Evolutionary conservation across 2,329 filamentous ascomycete species (phyloP).

Genomic region (Coniochaeta sp.): DNA sequence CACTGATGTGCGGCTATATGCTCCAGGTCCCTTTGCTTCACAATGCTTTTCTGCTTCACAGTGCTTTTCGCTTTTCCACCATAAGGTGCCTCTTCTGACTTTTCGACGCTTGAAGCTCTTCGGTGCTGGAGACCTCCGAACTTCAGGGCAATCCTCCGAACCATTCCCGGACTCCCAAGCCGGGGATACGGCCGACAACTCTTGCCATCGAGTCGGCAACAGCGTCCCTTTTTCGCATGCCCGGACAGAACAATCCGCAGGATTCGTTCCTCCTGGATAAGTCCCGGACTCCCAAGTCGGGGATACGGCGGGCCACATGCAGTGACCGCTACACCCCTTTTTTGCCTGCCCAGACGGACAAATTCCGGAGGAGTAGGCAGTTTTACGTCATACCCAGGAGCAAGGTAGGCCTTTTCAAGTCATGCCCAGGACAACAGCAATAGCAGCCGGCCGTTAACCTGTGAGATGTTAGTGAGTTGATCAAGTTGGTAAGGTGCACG

Average conservation of each 20-base stretch:
- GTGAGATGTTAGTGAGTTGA: no score
- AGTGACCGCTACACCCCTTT: neutral
- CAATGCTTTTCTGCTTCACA: no score
- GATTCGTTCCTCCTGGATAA: no score
- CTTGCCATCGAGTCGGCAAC: neutral
- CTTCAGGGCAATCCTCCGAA: neutral
- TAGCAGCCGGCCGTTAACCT: no score
- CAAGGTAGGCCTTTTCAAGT: neutral
- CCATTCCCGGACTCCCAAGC: neutral
- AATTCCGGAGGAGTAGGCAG: conserved; percentile 14
- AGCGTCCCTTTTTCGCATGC: neutral
- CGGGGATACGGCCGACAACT: neutral
- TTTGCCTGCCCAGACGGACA: neutral
- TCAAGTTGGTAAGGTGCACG: no score
- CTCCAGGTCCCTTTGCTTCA: no score
- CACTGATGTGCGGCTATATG: no score
- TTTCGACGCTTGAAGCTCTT: no score
- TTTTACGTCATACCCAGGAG: conserved; percentile 21
- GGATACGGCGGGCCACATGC: neutral
- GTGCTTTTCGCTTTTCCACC: no score
- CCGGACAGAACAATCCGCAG: no score
- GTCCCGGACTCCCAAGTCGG: no score
- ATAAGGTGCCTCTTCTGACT: no score
- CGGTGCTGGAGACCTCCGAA: neutral
- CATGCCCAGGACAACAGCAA: conserved; percentile 24